Evolutionary conservation across 2,329 filamentous ascomycete genomes (phyloP).

Genomic region (Epichloe brachyelytri): DNA sequence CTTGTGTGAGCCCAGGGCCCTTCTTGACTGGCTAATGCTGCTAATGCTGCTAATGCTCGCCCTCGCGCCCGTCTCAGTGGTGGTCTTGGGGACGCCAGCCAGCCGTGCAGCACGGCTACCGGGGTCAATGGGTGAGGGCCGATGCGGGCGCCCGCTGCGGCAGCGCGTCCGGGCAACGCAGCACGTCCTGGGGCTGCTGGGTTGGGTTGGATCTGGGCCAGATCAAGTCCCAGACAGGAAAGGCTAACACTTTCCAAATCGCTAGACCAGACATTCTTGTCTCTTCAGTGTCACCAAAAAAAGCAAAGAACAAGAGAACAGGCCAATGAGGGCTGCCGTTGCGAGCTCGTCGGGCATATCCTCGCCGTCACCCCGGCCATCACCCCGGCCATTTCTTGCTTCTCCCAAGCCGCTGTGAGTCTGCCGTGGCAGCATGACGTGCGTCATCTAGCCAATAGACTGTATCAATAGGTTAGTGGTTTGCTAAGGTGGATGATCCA

Average conservation of each 20-base stretch:
- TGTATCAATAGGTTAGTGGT: not conserved
- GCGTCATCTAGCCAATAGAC: not conserved
- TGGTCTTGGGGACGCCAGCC: not conserved
- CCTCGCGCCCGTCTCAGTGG: not conserved
- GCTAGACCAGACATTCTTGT: no score
- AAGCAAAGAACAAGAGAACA: no score
- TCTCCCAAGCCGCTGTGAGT: not conserved
- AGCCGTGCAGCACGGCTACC: slow-evolving; percentile 2
- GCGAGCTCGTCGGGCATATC: no score
- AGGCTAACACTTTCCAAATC: no score
- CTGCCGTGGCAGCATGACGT: not conserved
- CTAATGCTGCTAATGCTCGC: not conserved
- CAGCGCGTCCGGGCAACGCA: not conserved
- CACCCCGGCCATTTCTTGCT: not conserved
- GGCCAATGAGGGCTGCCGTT: no score
- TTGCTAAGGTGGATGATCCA: no score
- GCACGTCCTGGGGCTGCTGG: not conserved
- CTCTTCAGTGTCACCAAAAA: no score
- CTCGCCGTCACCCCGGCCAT: no score
- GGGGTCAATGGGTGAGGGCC: not conserved
- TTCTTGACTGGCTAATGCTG: not conserved
- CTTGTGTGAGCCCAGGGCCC: slow-evolving; percentile 3
- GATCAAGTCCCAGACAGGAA: no score
- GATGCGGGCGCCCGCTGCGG: slow-evolving; percentile 2
- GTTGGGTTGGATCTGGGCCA: not conserved